Conservation (phyloP, 2,329 filamentous ascomycete genomes). For the Keithomyces neogunnii region DNA sequence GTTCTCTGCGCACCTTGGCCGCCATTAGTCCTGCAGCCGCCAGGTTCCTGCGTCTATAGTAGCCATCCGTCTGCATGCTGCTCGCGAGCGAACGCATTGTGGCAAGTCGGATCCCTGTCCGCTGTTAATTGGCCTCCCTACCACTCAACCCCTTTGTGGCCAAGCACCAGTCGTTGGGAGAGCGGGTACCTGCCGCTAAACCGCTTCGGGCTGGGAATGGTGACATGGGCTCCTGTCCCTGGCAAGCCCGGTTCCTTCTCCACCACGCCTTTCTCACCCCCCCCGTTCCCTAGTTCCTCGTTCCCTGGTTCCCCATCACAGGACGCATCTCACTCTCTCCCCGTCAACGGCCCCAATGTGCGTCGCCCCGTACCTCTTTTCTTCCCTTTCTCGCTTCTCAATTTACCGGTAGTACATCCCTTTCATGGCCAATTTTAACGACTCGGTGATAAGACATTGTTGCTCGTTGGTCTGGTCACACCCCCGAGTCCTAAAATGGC, state of each 20-base stretch:
- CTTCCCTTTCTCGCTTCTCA: slow-evolving; percentile 1
- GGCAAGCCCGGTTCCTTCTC: background rate
- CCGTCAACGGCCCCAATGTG: slow-evolving; percentile 5
- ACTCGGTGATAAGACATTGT: slow-evolving; percentile 11
- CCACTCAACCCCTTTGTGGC: background rate
- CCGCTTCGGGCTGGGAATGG: background rate
- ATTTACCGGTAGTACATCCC: slow-evolving; percentile 8
- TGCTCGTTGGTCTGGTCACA: slow-evolving; percentile 7
- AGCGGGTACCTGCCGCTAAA: slow-evolving; percentile 6
- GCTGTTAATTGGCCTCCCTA: slow-evolving; percentile 1
- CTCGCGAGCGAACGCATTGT: too few relatives aligned
- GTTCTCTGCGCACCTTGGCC: too few relatives aligned
- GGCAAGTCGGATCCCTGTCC: background rate
- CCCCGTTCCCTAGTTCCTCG: background rate
- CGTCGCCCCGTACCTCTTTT: slow-evolving; percentile 2
- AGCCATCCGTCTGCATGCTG: too few relatives aligned
- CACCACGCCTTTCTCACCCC: background rate
- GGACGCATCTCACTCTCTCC: background rate
- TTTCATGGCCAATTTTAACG: slow-evolving; percentile 12
- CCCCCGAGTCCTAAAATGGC: slow-evolving; percentile 15
- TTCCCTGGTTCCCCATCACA: background rate
- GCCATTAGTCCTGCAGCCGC: too few relatives aligned
- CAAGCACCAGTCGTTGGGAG: background rate
- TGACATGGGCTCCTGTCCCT: too few relatives aligned
- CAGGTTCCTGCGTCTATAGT: too few relatives aligned